These are phyloP conservation scores for Mycena albidolilacea DNA, from an alignment of 768 basidiomycete genomes.

Conservation along the genomic window DNA sequence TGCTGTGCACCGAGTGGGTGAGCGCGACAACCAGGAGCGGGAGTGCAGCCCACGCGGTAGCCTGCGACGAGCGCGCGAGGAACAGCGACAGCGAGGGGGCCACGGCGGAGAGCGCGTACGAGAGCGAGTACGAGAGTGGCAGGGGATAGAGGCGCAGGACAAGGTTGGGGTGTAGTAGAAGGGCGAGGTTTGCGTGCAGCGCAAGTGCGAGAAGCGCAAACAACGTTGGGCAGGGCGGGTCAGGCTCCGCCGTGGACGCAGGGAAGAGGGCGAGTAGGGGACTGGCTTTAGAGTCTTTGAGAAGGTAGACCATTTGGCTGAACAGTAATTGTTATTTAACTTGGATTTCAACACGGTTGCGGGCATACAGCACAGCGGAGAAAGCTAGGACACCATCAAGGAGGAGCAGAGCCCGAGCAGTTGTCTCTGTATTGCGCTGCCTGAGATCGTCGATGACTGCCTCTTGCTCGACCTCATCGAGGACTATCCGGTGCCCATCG, in stretches of 20 bases:
- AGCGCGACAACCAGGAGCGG: conserved; percentile 60
- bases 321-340: conserved; percentile 12
- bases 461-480: conserved; percentile 65
- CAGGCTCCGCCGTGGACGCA: conserved; percentile 19
- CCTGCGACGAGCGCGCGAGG: conserved; percentile 66
- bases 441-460: conserved; percentile 67
- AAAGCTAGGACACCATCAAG: conserved; percentile 59
- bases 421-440: conserved; percentile 58
- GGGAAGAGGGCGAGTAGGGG: conserved; percentile 65
- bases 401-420: conserved; percentile 56
- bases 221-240: conserved; percentile 55
- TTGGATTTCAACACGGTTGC: conserved; percentile 25
- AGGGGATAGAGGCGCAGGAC: conserved; percentile 57
- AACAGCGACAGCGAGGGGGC: conserved; percentile 66
- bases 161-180: conserved; percentile 62
- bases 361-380: conserved; percentile 63
- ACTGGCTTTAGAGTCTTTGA: conserved; percentile 57
- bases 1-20: conserved; percentile 61
- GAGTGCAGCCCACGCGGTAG: conserved; percentile 67
- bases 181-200: conserved; percentile 65
- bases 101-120: conserved; percentile 60
- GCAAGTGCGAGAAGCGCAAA: conserved; percentile 65
- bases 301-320: conserved; percentile 66
- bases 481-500: conserved; percentile 1
- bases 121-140: conserved; percentile 47